Evolutionary conservation across 305 asterid species (phyloP).

Genomic region (Fraxinus xanthoxyloides): DNA sequence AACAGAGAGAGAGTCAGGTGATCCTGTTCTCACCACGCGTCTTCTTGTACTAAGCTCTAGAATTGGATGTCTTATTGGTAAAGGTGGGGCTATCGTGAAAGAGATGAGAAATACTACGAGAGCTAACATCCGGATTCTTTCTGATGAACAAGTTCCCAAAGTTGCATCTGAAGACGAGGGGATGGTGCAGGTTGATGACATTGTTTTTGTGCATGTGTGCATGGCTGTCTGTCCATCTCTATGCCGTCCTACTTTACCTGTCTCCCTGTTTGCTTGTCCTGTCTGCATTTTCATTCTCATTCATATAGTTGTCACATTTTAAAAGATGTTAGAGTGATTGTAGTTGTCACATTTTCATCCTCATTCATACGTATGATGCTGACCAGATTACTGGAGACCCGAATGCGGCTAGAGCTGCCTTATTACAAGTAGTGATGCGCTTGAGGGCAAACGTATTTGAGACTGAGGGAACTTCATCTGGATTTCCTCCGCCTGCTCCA

Average conservation of each 20-base stretch:
- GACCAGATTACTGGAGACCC: constrained; percentile 70
- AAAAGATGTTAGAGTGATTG: background rate
- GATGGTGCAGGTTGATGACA: constrained; percentile 78
- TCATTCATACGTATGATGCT: constrained; percentile 14
- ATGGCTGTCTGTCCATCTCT: background rate
- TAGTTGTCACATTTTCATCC: background rate
- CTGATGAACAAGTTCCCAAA: constrained; percentile 79
- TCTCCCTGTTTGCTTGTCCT: background rate
- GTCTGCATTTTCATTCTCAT: background rate
- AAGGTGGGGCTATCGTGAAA: constrained; percentile 78
- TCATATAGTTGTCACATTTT: background rate
- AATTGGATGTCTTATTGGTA: constrained; percentile 87
- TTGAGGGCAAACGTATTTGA: constrained; percentile 67
- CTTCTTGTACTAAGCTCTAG: constrained; percentile 66
- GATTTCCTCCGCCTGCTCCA: constrained; percentile 32
- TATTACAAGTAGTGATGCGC: constrained; percentile 62
- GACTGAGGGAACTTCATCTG: constrained; percentile 48
- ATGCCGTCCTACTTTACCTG: background rate
- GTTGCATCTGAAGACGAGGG: constrained; percentile 83
- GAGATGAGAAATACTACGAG: constrained; percentile 78
- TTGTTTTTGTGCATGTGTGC: background rate
- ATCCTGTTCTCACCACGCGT: constrained; percentile 62
- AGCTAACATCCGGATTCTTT: constrained; percentile 70
- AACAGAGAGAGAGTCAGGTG: constrained; percentile 59
- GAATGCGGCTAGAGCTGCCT: constrained; percentile 62